These are phyloP conservation scores for Clonostachys chloroleuca DNA, from an alignment of 2,329 filamentous ascomycete species.

Conservation along the genomic window DNA sequence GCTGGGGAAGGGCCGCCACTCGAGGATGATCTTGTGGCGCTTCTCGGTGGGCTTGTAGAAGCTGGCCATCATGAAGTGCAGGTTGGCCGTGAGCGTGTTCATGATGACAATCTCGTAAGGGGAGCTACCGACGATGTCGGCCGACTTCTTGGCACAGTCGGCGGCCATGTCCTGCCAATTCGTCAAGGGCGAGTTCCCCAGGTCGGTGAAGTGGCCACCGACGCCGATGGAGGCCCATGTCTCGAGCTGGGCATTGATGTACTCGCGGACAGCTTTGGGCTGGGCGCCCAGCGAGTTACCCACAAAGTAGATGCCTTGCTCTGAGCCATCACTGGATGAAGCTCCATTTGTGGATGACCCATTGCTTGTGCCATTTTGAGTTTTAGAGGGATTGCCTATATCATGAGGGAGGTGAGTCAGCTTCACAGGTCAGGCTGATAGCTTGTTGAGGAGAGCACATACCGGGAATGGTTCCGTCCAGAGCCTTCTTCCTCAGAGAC, in stretches of 20 bases:
- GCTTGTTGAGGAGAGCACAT: constrained; percentile 5
- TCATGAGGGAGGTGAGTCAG: neutral
- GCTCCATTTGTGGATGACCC: constrained; percentile 10
- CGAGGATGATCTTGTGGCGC: constrained; percentile 77
- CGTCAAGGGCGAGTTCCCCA: constrained; percentile 63
- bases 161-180: constrained; percentile 79
- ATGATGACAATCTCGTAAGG: constrained; percentile 77
- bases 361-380: constrained; percentile 3
- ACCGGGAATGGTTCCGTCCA: constrained; percentile 41
- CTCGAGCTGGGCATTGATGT: constrained; percentile 69
- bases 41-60: constrained; percentile 69
- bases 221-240: constrained; percentile 86
- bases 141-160: constrained; percentile 64
- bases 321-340: constrained; percentile 15
- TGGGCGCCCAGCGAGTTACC: constrained; percentile 88
- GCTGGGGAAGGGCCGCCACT: constrained; percentile 86
- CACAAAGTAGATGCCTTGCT: constrained; percentile 68
- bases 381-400: neutral
- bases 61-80: constrained; percentile 78
- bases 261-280: constrained; percentile 60
- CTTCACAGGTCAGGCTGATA: neutral
- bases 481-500: constrained; percentile 61
- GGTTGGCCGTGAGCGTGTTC: constrained; percentile 79
- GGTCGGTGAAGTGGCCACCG: constrained; percentile 71
- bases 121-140: constrained; percentile 70